phyloP scores from a whole-genome alignment of 805 yeast species.

The Candida sithepensis region DNA sequence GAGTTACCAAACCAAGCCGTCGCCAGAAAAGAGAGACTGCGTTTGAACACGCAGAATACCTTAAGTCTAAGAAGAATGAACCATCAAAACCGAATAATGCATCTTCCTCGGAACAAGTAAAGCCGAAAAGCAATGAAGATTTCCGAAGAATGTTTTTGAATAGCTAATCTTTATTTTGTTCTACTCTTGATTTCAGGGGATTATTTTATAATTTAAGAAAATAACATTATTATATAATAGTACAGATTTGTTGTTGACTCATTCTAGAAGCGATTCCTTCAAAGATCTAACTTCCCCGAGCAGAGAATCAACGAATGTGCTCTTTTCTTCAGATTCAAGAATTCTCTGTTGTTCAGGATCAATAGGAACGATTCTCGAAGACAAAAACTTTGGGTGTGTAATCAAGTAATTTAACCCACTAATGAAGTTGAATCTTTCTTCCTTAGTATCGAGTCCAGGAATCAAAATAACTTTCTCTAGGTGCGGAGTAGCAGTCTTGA shows the following conservation, averaged over 20 bases:
- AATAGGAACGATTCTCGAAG: constrained; percentile 63
- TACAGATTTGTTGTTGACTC: background rate
- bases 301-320: constrained; percentile 42
- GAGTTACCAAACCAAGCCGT: background rate
- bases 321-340: constrained; percentile 44
- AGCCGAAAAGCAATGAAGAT: constrained; percentile 34
- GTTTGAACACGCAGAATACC: too few species aligned
- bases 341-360: constrained; percentile 61
- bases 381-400: constrained; percentile 82
- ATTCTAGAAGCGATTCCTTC: constrained; percentile 38
- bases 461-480: constrained; percentile 26
- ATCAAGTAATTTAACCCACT: constrained; percentile 66
- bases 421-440: constrained; percentile 56
- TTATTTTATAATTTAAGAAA: too few species aligned
- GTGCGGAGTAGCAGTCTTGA: constrained; percentile 21
- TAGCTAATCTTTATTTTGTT: background rate
- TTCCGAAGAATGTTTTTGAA: constrained; percentile 34
- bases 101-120: background rate
- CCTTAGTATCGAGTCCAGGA: constrained; percentile 61
- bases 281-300: constrained; percentile 51
- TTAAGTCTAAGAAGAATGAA: too few species aligned
- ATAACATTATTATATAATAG: background rate
- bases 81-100: too few species aligned
- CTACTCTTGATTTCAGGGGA: too few species aligned
- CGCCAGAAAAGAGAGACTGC: background rate